Evolutionary conservation across 2,329 filamentous ascomycete genomes (phyloP).

Genomic region (Colletotrichum sp.): DNA sequence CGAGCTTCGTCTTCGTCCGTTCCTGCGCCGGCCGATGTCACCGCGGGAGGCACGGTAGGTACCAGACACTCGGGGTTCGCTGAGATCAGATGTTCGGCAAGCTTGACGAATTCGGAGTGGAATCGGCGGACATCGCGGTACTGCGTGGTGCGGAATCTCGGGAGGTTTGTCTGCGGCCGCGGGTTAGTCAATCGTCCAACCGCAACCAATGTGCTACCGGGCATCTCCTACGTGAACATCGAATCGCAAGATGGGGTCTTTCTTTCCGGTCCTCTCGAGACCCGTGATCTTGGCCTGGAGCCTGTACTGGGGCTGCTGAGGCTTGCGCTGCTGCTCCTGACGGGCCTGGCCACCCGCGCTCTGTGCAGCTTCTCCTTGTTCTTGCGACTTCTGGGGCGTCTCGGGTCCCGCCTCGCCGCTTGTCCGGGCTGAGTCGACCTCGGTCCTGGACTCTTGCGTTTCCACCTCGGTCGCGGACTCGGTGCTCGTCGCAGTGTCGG

Average conservation of each 20-base stretch:
- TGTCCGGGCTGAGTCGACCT: constrained; percentile 19
- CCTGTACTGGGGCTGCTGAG: constrained; percentile 74
- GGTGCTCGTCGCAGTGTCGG: constrained; percentile 52
- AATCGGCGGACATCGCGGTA: constrained; percentile 96
- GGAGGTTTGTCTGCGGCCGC: constrained; percentile 84
- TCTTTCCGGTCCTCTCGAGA: constrained; percentile 90
- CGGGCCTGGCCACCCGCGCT: constrained; percentile 16
- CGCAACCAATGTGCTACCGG: background rate
- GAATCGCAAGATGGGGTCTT: constrained; percentile 93
- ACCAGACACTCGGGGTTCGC: constrained; percentile 97
- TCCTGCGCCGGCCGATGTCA: constrained; percentile 91
- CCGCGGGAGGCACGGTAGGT: constrained; percentile 90
- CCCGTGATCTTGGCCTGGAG: constrained; percentile 95
- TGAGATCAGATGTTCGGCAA: constrained; percentile 94
- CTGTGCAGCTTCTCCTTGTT: constrained; percentile 26
- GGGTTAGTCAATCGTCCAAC: background rate
- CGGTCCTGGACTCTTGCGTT: constrained; percentile 37
- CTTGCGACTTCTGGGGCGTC: constrained; percentile 26
- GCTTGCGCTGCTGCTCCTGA: constrained; percentile 55
- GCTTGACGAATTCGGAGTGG: constrained; percentile 94
- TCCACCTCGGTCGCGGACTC: constrained; percentile 48
- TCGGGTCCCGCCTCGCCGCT: constrained; percentile 21
- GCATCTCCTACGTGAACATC: constrained; percentile 83
- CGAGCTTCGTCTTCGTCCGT: constrained; percentile 94
- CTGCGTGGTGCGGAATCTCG: constrained; percentile 95